Evolutionary conservation across 2,329 filamentous ascomycete species (phyloP).

Genomic region (Aspergillus flavus): DNA sequence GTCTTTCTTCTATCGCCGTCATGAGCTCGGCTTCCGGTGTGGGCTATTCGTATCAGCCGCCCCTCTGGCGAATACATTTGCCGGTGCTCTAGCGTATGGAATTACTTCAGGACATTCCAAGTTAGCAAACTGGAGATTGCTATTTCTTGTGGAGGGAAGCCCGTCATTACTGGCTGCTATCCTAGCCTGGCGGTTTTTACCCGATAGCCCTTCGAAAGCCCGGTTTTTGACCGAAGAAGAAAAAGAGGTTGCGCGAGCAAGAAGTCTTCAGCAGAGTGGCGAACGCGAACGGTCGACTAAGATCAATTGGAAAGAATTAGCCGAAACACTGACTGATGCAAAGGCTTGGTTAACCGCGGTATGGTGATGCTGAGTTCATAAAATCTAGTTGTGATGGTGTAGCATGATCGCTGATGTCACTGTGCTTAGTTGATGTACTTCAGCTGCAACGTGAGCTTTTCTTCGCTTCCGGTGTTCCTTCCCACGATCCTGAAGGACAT

Average conservation of each 20-base stretch:
- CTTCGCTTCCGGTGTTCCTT: constrained; percentile 66
- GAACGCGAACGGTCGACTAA: constrained; percentile 44
- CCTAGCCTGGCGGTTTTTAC: constrained; percentile 58
- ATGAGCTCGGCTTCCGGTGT: constrained; percentile 58
- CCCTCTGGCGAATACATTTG: constrained; percentile 77
- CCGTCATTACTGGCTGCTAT: constrained; percentile 60
- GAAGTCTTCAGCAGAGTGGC: constrained; percentile 58
- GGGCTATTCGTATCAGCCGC: constrained; percentile 60
- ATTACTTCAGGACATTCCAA: constrained; percentile 62
- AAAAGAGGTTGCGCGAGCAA: constrained; percentile 57
- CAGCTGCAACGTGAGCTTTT: constrained; percentile 66
- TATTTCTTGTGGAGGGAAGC: constrained; percentile 68
- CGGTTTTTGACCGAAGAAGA: constrained; percentile 61
- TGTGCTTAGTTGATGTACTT: constrained; percentile 57
- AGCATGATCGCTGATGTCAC: constrained; percentile 5
- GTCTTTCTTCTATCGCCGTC: constrained; percentile 62
- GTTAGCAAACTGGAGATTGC: constrained; percentile 65
- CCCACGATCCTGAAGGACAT: constrained; percentile 66
- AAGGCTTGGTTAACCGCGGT: constrained; percentile 54
- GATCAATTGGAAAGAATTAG: constrained; percentile 52
- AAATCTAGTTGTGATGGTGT: not conserved
- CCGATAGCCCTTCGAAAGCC: constrained; percentile 56
- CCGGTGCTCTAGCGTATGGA: constrained; percentile 67
- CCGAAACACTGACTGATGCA: constrained; percentile 46
- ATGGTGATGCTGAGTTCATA: constrained; percentile 18